These are phyloP conservation scores for Thraustochytrium striatum DNA, from an alignment of 352 stramenopile species.

Conservation along the genomic window DNA sequence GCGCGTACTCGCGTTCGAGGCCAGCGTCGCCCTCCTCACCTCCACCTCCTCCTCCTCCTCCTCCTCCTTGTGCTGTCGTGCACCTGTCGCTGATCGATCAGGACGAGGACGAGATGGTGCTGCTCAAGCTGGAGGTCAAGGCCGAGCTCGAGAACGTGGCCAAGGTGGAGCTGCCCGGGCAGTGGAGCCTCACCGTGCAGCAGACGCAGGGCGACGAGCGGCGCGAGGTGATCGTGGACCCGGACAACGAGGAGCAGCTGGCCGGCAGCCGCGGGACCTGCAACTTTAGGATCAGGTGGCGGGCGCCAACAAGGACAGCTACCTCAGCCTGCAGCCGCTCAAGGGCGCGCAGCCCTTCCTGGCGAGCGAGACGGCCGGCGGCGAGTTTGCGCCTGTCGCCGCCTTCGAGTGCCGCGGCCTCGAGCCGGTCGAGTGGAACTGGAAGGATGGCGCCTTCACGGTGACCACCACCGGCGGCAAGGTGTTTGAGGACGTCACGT, in stretches of 20 bases:
- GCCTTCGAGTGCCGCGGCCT: conserved; percentile 76
- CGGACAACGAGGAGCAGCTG: conserved; percentile 70
- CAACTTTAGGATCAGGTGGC: conserved; percentile 77
- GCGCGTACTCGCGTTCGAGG: no score
- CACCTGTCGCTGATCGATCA: no score
- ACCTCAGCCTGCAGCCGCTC: conserved; percentile 73
- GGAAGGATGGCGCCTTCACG: conserved; percentile 66
- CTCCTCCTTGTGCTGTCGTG: no score
- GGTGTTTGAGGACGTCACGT: conserved; percentile 70
- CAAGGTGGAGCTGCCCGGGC: conserved; percentile 68
- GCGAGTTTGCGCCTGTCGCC: conserved; percentile 70
- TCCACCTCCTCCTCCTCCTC: no score
- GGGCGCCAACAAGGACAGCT: conserved; percentile 70
- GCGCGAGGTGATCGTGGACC: conserved; percentile 70
- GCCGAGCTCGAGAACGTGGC: conserved; percentile 77
- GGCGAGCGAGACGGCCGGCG: conserved; percentile 61
- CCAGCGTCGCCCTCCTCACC: no score
- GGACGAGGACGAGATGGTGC: no score
- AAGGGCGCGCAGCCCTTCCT: conserved; percentile 73
- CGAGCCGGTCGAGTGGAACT: conserved; percentile 72
- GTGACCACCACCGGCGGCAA: conserved; percentile 63
- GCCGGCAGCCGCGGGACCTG: conserved; percentile 67
- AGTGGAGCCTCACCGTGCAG: conserved; percentile 76
- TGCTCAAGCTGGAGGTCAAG: conserved; percentile 72
- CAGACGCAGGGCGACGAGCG: conserved; percentile 69